Conservation (phyloP, 2,329 filamentous ascomycete genomes). For the Dothiorella sarmentorum region DNA sequence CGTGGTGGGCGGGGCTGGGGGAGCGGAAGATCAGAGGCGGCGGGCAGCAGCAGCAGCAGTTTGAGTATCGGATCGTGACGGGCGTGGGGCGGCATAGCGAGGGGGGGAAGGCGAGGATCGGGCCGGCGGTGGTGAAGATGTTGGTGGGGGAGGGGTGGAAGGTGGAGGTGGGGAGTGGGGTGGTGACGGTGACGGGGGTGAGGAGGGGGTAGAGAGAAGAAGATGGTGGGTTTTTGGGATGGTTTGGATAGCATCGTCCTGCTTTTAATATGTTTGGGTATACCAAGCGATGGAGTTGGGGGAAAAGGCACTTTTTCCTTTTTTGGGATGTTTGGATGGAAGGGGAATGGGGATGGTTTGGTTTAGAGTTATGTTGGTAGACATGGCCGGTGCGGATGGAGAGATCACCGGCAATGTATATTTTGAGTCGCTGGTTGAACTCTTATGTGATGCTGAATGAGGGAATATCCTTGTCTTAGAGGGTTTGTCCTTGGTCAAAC, state of each 20-base stretch:
- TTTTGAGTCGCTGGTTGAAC: too few species aligned
- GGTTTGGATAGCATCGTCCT: background rate
- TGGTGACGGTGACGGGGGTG: slow-evolving; percentile 65
- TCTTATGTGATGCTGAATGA: too few species aligned
- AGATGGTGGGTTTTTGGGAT: background rate
- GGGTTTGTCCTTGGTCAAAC: too few species aligned
- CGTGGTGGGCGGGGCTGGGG: slow-evolving; percentile 74
- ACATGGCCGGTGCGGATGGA: too few species aligned
- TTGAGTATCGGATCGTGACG: slow-evolving; percentile 73
- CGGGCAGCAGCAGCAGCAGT: slow-evolving; percentile 42
- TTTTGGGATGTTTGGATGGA: too few species aligned
- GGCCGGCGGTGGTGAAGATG: slow-evolving; percentile 74
- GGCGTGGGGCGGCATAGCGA: slow-evolving; percentile 76
- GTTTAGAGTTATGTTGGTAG: too few species aligned
- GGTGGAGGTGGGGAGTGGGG: slow-evolving; percentile 67
- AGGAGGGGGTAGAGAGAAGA: slow-evolving; percentile 21
- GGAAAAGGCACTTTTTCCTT: too few species aligned
- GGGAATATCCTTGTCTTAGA: too few species aligned
- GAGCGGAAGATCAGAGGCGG: slow-evolving; percentile 56
- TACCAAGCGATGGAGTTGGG: too few species aligned
- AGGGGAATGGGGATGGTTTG: too few species aligned
- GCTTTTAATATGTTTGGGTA: background rate
- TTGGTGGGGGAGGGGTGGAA: slow-evolving; percentile 80
- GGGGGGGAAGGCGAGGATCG: slow-evolving; percentile 70
- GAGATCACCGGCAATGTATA: too few species aligned